Evolutionary conservation across 345 rosid species (phyloP).

Genomic region (Balakata baccata): DNA sequence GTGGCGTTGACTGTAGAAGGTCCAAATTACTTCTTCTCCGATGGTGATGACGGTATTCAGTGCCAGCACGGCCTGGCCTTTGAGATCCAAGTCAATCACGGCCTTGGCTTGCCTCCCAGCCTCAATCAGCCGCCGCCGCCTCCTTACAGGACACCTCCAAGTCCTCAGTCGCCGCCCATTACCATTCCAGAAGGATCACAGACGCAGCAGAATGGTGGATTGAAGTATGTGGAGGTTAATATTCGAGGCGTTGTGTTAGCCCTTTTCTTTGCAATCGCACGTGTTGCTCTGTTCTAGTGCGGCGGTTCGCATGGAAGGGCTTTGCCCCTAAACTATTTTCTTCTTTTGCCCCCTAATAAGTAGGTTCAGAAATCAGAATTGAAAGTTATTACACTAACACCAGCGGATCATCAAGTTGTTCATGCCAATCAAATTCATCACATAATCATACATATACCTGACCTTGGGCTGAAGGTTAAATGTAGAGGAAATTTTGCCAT

Average conservation of each 20-base stretch:
- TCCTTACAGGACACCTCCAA: slow-evolving; percentile 46
- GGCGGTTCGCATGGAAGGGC: too few species aligned
- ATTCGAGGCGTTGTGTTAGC: slow-evolving; percentile 14
- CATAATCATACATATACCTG: too few species aligned
- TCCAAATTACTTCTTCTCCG: slow-evolving; percentile 56
- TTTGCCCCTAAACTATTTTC: too few species aligned
- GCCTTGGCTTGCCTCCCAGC: slow-evolving; percentile 60
- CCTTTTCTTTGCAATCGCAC: slow-evolving; percentile 12
- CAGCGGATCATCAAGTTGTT: too few species aligned
- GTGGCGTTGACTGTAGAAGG: slow-evolving; percentile 53
- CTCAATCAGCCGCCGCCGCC: slow-evolving; percentile 75
- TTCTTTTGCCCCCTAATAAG: too few species aligned
- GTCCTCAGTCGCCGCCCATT: slow-evolving; percentile 39
- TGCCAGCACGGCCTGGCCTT: slow-evolving; percentile 58
- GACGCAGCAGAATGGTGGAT: slow-evolving; percentile 22
- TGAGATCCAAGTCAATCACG: slow-evolving; percentile 48
- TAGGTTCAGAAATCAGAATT: too few species aligned
- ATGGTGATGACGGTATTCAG: slow-evolving; percentile 47
- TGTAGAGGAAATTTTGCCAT: too few species aligned
- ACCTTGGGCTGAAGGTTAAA: too few species aligned
- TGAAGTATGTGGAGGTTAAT: neutral
- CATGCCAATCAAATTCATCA: too few species aligned
- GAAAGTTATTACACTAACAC: too few species aligned
- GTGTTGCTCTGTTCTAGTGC: neutral
- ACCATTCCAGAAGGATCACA: slow-evolving; percentile 25